A percentile compares a stretch with the other conserved stretches of the same genome.
Conservation (phyloP, 139 green algal genomes). For the Trebouxia sp. region DNA sequence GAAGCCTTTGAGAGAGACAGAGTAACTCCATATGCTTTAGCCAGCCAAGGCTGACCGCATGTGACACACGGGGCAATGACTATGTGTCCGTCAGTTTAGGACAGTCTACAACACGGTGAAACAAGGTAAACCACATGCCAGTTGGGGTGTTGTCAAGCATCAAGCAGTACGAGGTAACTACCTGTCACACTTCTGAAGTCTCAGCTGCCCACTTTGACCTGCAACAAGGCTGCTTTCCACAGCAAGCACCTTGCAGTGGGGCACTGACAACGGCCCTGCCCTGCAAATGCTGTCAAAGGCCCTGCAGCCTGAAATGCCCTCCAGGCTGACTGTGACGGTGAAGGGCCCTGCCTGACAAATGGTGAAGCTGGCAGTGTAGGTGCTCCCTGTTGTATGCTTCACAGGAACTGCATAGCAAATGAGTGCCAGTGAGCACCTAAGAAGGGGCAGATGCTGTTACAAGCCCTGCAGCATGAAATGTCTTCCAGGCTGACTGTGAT, state of each 20-base stretch:
- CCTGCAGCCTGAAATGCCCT: background rate
- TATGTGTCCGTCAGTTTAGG: too few species aligned
- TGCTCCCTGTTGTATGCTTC: background rate
- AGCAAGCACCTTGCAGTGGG: slow-evolving; percentile 13
- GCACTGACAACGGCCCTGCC: slow-evolving; percentile 4
- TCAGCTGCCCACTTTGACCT: slow-evolving; percentile 10
- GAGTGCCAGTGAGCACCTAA: too few species aligned
- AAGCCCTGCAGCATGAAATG: background rate
- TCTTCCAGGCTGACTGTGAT: background rate
- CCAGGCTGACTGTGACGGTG: background rate
- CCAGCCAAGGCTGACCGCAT: too few species aligned
- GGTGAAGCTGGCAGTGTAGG: background rate
- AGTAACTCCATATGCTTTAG: too few species aligned
- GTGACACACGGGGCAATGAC: too few species aligned
- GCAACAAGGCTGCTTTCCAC: background rate
- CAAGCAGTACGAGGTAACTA: too few species aligned
- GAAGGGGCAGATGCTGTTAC: slow-evolving; percentile 8
- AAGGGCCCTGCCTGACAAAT: slow-evolving; percentile 6
- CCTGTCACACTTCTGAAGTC: slow-evolving; percentile 21
- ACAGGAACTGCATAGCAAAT: background rate
- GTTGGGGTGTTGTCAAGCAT: too few species aligned
- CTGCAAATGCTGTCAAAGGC: background rate
- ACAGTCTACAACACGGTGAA: too few species aligned
- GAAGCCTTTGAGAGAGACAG: too few species aligned
- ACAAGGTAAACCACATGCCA: too few species aligned